phyloP scores from a whole-genome alignment of 352 stramenopile genomes.

The Phytophthora fragariae region DNA sequence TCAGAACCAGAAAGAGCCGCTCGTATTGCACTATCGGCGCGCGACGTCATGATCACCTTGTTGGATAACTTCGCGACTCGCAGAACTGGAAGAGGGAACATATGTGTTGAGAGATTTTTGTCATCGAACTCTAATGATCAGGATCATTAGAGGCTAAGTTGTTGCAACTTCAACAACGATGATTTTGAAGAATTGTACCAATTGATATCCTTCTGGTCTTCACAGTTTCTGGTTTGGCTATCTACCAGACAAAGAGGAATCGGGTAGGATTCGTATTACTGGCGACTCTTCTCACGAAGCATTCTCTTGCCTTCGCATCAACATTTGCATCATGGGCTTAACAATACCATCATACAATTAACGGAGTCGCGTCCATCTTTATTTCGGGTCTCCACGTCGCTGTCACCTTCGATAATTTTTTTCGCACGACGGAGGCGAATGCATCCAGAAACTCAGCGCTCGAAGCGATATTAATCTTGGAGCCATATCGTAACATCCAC shows the following conservation, averaged over 20 bases:
- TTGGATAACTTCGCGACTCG: too few relatives aligned
- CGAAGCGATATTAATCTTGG: neutral
- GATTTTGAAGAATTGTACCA: neutral
- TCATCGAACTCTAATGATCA: neutral
- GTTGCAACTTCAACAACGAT: neutral
- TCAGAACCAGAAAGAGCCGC: constrained; percentile 49
- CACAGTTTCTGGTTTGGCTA: too few relatives aligned
- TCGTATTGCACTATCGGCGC: constrained; percentile 63
- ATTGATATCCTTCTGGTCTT: too few relatives aligned
- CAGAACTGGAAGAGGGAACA: too few relatives aligned
- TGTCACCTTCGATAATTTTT: neutral
- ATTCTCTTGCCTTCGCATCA: neutral
- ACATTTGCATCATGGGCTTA: neutral
- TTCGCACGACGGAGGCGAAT: too few relatives aligned
- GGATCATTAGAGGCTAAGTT: neutral
- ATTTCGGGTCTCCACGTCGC: neutral
- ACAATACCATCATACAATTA: neutral
- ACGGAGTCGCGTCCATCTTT: neutral
- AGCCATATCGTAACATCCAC: constrained; percentile 21
- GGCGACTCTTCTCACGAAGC: too few relatives aligned
- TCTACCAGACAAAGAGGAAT: too few relatives aligned
- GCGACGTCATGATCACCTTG: neutral
- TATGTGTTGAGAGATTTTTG: neutral
- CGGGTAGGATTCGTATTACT: too few relatives aligned
- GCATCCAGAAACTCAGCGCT: too few relatives aligned